Evolutionary conservation across 768 basidiomycete species (phyloP).

Genomic region (Serendipita indica): DNA sequence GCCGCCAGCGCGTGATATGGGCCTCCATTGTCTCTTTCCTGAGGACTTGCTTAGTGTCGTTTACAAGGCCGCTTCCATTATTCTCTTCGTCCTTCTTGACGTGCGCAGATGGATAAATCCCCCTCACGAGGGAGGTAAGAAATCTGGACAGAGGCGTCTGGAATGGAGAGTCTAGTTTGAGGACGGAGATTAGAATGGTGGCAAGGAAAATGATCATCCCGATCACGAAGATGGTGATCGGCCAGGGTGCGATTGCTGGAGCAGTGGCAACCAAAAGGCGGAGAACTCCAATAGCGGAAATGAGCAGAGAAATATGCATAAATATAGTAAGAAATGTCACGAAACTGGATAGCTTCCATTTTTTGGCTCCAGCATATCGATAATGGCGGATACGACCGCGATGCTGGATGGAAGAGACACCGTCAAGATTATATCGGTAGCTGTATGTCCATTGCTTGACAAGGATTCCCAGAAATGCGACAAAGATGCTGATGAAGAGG

Average conservation of each 20-base stretch:
- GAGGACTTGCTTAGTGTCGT: not conserved
- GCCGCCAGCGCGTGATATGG: not conserved
- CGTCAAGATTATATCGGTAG: not conserved
- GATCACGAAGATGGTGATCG: not conserved
- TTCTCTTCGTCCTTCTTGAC: not conserved
- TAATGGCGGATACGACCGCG: not conserved
- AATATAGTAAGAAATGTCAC: not conserved
- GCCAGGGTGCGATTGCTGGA: not conserved
- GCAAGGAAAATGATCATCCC: not conserved
- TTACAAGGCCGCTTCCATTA: not conserved
- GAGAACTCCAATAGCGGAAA: slow-evolving; percentile 5
- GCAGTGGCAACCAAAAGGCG: not conserved
- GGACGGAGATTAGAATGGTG: slow-evolving; percentile 5
- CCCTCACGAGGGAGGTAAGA: not conserved
- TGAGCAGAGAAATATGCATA: slow-evolving; percentile 5
- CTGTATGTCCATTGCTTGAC: slow-evolving; percentile 10
- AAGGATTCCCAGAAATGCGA: not conserved
- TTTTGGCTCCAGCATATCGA: not conserved
- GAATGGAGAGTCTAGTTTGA: slow-evolving; percentile 12
- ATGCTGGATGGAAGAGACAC: not conserved
- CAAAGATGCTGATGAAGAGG: slow-evolving; percentile 9
- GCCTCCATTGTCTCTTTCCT: not conserved
- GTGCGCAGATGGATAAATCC: not conserved
- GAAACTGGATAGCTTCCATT: not conserved
- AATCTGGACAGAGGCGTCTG: not conserved